Conservation (phyloP, 441 rosid genomes). For the Isatis lusitanica region DNA sequence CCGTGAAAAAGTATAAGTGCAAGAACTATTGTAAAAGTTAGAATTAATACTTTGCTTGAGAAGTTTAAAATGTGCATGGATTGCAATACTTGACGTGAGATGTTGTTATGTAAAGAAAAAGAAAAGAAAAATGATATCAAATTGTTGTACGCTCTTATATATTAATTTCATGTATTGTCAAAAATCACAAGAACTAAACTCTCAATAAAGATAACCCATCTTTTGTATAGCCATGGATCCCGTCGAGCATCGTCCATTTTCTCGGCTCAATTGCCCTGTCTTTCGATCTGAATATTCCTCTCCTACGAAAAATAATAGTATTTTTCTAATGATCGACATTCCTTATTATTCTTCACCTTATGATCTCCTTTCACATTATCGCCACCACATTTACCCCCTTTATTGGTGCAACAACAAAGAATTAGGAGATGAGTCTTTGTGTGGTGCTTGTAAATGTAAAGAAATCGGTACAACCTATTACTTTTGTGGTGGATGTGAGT, state of each 20-base stretch:
- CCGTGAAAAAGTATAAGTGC: neutral
- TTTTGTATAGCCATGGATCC: neutral
- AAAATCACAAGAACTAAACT: neutral
- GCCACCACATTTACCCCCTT: neutral
- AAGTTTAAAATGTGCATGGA: neutral
- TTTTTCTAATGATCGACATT: neutral
- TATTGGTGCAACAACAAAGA: conserved; percentile 3
- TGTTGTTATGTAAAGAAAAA: neutral
- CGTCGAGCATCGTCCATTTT: neutral
- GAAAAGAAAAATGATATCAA: no score
- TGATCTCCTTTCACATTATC: neutral
- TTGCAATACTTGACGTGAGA: neutral
- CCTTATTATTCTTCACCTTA: neutral
- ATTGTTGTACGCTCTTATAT: no score
- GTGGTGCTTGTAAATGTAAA: neutral
- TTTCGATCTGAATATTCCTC: neutral
- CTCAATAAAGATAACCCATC: neutral
- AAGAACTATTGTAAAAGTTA: neutral
- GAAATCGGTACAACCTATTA: neutral
- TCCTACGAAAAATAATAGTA: no score
- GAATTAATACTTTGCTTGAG: neutral
- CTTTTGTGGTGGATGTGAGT: neutral
- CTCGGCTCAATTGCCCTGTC: neutral
- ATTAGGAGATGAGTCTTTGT: neutral
- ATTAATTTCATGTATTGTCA: neutral